Evolutionary conservation across 2,329 filamentous ascomycete genomes (phyloP).

Genomic region (Cryphonectria carpinicola): DNA sequence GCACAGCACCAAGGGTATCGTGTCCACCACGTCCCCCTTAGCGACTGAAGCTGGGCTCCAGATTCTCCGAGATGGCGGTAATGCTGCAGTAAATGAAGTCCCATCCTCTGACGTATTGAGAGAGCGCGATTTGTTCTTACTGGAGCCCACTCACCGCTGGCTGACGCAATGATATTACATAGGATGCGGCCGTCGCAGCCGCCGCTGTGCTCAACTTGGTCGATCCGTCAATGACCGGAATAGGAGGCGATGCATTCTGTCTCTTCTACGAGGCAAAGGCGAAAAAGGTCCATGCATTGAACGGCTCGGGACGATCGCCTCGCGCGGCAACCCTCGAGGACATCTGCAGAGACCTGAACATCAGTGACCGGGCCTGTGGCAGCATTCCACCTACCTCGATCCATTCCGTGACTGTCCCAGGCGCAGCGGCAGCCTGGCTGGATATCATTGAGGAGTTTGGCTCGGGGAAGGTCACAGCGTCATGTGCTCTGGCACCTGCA

Average conservation of each 20-base stretch:
- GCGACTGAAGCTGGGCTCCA: constrained; percentile 84
- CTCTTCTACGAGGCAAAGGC: constrained; percentile 83
- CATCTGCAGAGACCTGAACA: constrained; percentile 68
- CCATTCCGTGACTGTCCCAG: constrained; percentile 79
- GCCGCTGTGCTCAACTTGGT: constrained; percentile 90
- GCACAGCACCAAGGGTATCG: constrained; percentile 87
- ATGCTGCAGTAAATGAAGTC: constrained; percentile 73
- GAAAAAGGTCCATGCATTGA: constrained; percentile 80
- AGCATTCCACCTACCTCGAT: constrained; percentile 74
- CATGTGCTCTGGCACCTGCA: constrained; percentile 18
- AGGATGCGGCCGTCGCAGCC: constrained; percentile 91
- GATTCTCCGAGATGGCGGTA: constrained; percentile 80
- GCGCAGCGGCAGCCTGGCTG: constrained; percentile 33
- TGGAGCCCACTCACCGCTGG: constrained; percentile 14
- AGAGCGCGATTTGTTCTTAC: not conserved
- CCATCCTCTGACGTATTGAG: not conserved
- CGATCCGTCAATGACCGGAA: constrained; percentile 86
- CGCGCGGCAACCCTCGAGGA: constrained; percentile 69
- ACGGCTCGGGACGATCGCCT: constrained; percentile 86
- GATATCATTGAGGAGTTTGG: constrained; percentile 25
- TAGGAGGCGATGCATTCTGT: constrained; percentile 94
- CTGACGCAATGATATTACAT: not conserved
- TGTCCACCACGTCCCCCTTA: constrained; percentile 84
- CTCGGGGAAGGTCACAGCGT: not conserved
- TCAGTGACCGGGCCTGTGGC: constrained; percentile 58